Conservation (phyloP, 169 alveolate genomes). For the Plasmodium vivax region DNA sequence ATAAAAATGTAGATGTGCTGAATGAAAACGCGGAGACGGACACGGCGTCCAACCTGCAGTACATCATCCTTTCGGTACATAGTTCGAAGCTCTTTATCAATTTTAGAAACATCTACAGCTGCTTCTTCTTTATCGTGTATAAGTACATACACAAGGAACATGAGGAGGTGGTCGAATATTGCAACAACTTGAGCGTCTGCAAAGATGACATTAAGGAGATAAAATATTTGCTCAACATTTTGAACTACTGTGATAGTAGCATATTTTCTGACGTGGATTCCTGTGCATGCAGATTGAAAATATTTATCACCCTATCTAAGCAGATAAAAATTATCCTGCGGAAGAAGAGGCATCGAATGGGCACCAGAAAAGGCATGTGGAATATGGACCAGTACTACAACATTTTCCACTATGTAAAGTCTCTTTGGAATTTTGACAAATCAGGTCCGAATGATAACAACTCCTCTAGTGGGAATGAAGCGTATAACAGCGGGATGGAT, state of each 20-base stretch:
- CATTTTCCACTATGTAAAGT: conserved; percentile 68
- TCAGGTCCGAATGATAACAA: conserved; percentile 30
- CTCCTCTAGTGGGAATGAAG: conserved; percentile 14
- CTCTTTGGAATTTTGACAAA: conserved; percentile 71
- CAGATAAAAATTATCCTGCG: conserved; percentile 48
- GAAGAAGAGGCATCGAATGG: conserved; percentile 42
- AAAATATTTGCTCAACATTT: conserved; percentile 60
- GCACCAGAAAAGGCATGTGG: conserved; percentile 5
- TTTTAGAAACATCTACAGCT: conserved; percentile 56
- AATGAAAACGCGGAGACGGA: background rate
- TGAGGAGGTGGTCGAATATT: conserved; percentile 70
- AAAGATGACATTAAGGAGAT: conserved; percentile 73
- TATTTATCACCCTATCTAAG: conserved; percentile 47
- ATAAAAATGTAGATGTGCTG: conserved; percentile 60
- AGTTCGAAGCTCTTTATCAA: conserved; percentile 64
- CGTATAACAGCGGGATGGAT: background rate
- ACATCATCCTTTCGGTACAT: conserved; percentile 59
- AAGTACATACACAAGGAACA: conserved; percentile 67
- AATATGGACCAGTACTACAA: conserved; percentile 51
- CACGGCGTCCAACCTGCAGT: conserved; percentile 33
- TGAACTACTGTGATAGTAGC: conserved; percentile 62
- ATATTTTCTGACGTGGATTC: conserved; percentile 72
- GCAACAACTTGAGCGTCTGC: conserved; percentile 66
- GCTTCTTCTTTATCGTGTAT: conserved; percentile 73
- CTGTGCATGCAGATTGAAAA: conserved; percentile 74